These are phyloP conservation scores for Xylaria sp. DNA, from an alignment of 2,329 filamentous ascomycete genomes.

Conservation along the genomic window DNA sequence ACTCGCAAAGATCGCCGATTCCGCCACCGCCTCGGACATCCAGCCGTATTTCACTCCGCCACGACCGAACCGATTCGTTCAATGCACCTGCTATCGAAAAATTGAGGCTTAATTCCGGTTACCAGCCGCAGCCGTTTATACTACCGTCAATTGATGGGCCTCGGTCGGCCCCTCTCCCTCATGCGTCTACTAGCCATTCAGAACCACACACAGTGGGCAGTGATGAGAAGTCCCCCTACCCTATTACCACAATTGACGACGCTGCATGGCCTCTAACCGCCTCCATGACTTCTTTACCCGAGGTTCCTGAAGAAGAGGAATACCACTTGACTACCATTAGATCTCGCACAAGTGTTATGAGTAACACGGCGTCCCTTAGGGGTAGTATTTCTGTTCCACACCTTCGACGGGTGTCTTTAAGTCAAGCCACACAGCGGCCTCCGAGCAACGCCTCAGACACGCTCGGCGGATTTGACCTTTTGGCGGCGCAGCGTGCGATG, in stretches of 20 bases:
- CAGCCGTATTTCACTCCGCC: slow-evolving; percentile 62
- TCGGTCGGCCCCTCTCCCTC: slow-evolving; percentile 27
- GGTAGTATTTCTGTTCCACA: slow-evolving; percentile 67
- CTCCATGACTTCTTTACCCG: slow-evolving; percentile 59
- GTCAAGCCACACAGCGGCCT: slow-evolving; percentile 51
- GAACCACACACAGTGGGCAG: slow-evolving; percentile 26
- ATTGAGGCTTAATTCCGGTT: slow-evolving; percentile 58
- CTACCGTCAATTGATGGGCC: slow-evolving; percentile 34
- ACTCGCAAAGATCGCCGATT: slow-evolving; percentile 54
- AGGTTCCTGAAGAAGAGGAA: slow-evolving; percentile 74
- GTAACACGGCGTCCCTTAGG: slow-evolving; percentile 63
- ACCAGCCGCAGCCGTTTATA: slow-evolving; percentile 58
- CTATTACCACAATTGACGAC: slow-evolving; percentile 57
- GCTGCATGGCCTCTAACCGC: slow-evolving; percentile 59
- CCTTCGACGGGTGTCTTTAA: slow-evolving; percentile 58
- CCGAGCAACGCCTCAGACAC: slow-evolving; percentile 65
- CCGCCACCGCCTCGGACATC: slow-evolving; percentile 64
- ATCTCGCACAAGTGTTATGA: slow-evolving; percentile 59
- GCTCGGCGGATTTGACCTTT: slow-evolving; percentile 58
- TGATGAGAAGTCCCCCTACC: slow-evolving; percentile 50
- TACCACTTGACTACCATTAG: slow-evolving; percentile 53
- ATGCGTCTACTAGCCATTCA: slow-evolving; percentile 25
- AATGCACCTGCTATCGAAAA: slow-evolving; percentile 54
- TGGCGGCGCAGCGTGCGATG: slow-evolving; percentile 52
- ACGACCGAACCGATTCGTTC: slow-evolving; percentile 57